Evolutionary conservation across 331 rosid species (phyloP), one percentile per base, ranked within the genome.

Genomic region (Quercus lobata): DNA sequence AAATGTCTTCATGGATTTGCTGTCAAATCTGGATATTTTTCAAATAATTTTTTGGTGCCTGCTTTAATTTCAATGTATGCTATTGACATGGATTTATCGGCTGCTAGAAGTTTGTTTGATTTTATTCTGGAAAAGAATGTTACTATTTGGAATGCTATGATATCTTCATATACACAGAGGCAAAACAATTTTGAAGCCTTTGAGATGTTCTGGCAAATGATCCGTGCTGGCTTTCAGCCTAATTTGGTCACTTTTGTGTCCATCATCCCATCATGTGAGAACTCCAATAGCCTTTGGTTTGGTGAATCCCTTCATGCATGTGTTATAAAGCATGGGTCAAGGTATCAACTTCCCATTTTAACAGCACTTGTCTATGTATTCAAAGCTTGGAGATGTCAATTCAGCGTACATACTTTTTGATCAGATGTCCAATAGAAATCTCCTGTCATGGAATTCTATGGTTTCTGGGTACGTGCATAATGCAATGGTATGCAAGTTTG

Each of bases 291-390:
- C 77, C 17, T 16, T 55, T 56, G 61, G 15, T 69, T 21, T 16
- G 85, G 88, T 3, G 78, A 81, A 27, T 84, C 83, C 19, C 68
- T 85, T 63, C 88, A 85, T 70, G 88, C 85, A 69, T 70, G 54
- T 12, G 83, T 55, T 10, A 68, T 78, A 41, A 85, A 56, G 71
- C 85, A 85, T 41, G 85, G 85, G 57, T 62, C 58, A 11, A 81
- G 32, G 49, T 71, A 55, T 81, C 85, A 71, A 60, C 69, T 62
- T 75, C 69, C 83, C 6, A 53, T 85, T 17, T 2, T 68, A 65
- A 77, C 83, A 32, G 56, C 85, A 22, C 76, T 85, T 65, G 41
- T 85, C 85, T 30, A 81, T 81, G 83, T 81, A 81, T 78, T 69
- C 80, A 70, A 85, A 78, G 80, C 76, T 74, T 37, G 85, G 85